Evolutionary conservation across 2,329 filamentous ascomycete genomes (phyloP).

Genomic region (Curvularia sp.): DNA sequence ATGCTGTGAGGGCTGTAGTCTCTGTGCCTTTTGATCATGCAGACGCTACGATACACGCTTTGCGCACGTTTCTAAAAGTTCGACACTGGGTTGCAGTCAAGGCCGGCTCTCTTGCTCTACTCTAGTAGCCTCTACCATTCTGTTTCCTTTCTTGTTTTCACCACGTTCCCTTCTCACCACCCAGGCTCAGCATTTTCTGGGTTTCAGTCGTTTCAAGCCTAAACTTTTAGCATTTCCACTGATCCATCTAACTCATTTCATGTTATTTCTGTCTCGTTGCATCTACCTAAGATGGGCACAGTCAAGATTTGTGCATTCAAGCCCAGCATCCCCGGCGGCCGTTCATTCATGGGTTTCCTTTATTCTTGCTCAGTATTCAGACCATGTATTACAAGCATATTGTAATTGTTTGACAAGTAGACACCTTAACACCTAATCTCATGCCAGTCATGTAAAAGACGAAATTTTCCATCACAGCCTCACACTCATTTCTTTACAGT

Average conservation of each 20-base stretch:
- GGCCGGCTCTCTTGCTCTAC: neutral
- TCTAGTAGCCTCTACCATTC: neutral
- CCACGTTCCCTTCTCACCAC: too few species aligned
- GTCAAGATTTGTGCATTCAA: neutral
- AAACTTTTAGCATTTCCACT: neutral
- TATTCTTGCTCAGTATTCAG: neutral
- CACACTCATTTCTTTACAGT: neutral
- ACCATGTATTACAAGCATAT: conserved; percentile 1
- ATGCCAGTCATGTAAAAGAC: conserved; percentile 6
- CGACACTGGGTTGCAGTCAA: conserved; percentile 31
- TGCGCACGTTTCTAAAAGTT: conserved; percentile 39
- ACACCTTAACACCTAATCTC: neutral
- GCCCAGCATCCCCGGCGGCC: neutral
- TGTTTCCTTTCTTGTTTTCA: neutral
- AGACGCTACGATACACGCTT: conserved; percentile 29
- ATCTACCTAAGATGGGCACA: neutral
- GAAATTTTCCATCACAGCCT: neutral
- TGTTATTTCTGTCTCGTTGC: neutral
- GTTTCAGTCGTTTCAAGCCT: neutral
- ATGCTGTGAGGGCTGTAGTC: conserved; percentile 33
- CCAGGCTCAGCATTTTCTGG: neutral
- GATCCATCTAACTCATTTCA: neutral
- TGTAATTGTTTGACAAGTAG: neutral
- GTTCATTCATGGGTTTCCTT: neutral
- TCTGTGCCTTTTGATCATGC: conserved; percentile 32